phyloP scores from a whole-genome alignment of 164 flowering plant species.

The Taxillus chinensis region DNA sequence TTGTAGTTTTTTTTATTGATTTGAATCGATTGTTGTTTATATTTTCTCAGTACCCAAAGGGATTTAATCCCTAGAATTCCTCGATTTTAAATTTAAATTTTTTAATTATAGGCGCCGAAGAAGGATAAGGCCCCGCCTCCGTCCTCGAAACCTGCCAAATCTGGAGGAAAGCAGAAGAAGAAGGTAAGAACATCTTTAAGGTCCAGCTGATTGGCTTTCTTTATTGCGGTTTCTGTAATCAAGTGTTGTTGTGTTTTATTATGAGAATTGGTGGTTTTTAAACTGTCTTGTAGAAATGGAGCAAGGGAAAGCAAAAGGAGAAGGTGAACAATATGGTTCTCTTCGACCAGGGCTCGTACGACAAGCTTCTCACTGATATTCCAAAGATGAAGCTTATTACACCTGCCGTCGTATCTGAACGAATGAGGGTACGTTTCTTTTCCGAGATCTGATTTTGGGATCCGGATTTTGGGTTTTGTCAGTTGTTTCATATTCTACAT shows the following conservation, averaged over 20 bases:
- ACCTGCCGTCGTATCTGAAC: conserved; percentile 34
- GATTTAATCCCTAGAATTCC: too few relatives aligned
- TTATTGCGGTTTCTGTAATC: background rate
- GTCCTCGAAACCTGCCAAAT: conserved; percentile 36
- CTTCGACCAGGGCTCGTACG: conserved; percentile 41
- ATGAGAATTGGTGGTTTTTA: background rate
- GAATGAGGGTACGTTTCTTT: conserved; percentile 30
- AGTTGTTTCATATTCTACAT: too few relatives aligned
- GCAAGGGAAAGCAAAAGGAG: conserved; percentile 35
- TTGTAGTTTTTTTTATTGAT: too few relatives aligned
- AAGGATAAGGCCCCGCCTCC: conserved; percentile 46
- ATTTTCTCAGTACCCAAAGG: too few relatives aligned
- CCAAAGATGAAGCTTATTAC: conserved; percentile 48
- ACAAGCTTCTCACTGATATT: conserved; percentile 35
- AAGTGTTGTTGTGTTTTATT: background rate
- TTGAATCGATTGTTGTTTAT: too few relatives aligned
- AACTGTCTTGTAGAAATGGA: conserved; percentile 25
- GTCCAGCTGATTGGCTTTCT: background rate
- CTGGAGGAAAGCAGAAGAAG: conserved; percentile 49
- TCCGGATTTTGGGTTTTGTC: too few relatives aligned
- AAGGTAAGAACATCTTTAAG: conserved; percentile 20
- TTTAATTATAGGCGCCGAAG: conserved; percentile 27
- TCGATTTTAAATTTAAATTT: background rate
- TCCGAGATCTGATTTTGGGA: background rate
- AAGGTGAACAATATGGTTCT: conserved; percentile 37